Evolutionary conservation across 2,329 filamentous ascomycete species (phyloP).

Genomic region (Dichotomopilus funicola): DNA sequence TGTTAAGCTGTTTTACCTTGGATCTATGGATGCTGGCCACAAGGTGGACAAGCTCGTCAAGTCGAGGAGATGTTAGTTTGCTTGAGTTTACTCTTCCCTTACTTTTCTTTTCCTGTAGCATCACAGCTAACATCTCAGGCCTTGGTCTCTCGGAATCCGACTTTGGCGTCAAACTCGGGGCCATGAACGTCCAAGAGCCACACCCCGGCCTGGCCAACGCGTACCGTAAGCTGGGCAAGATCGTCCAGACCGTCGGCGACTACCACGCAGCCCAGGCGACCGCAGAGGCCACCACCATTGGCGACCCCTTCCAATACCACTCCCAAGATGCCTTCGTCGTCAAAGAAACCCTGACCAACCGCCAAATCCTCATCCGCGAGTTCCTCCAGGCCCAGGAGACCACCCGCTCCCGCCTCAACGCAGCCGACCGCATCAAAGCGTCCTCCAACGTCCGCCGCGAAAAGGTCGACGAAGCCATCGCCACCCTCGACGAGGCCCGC

Average conservation of each 20-base stretch:
- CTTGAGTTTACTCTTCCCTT: neutral
- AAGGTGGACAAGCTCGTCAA: conserved; percentile 95
- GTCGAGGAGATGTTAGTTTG: conserved; percentile 67
- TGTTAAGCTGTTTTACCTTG: conserved; percentile 93
- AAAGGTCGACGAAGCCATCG: conserved; percentile 97
- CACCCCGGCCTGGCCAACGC: conserved; percentile 83
- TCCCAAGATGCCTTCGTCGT: conserved; percentile 95
- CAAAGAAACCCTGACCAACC: conserved; percentile 95
- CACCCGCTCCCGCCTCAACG: conserved; percentile 73
- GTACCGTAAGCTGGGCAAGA: conserved; percentile 90
- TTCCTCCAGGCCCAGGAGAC: conserved; percentile 83
- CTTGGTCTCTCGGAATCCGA: conserved; percentile 89
- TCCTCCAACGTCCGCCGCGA: conserved; percentile 82
- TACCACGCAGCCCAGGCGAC: conserved; percentile 95
- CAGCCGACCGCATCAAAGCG: conserved; percentile 81
- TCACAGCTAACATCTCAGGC: conserved; percentile 43
- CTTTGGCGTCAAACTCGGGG: conserved; percentile 81
- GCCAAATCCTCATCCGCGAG: conserved; percentile 91
- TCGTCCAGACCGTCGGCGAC: conserved; percentile 88
- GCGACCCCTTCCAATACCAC: conserved; percentile 90
- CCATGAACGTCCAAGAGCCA: conserved; percentile 83
- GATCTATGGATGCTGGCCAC: conserved; percentile 93
- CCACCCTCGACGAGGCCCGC: conserved; percentile 78
- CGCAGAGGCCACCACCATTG: conserved; percentile 88
- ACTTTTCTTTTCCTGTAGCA: conserved; percentile 25